Conservation (phyloP, 805 yeast genomes). For the Wickerhamomyces mucosus region DNA sequence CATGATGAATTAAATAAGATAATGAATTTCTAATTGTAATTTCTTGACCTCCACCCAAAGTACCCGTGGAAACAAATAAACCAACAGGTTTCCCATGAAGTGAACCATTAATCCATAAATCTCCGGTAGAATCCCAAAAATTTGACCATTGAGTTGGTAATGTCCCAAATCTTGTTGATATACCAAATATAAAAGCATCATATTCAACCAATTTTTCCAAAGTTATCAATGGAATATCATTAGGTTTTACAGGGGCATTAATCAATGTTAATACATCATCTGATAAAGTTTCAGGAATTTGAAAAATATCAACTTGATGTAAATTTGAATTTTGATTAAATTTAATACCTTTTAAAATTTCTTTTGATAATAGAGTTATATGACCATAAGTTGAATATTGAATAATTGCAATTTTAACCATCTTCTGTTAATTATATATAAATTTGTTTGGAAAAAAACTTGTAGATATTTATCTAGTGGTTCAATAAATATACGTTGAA, state of each 20-base stretch:
- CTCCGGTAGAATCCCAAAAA: conserved; percentile 72
- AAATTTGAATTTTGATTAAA: conserved; percentile 46
- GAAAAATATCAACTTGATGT: conserved; percentile 59
- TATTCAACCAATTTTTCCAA: conserved; percentile 46
- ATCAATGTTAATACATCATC: conserved; percentile 45
- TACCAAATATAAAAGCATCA: conserved; percentile 79
- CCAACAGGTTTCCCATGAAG: conserved; percentile 68
- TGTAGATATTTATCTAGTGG: neutral
- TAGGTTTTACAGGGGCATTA: conserved; percentile 58
- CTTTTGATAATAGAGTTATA: conserved; percentile 55
- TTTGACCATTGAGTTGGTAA: conserved; percentile 66
- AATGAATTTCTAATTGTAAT: conserved; percentile 48
- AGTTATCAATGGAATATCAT: conserved; percentile 55
- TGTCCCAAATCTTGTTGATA: conserved; percentile 81
- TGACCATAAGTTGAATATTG: conserved; percentile 78
- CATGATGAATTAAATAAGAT: conserved; percentile 61
- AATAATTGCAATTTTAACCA: conserved; percentile 23
- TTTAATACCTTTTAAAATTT: conserved; percentile 58
- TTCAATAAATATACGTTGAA: neutral
- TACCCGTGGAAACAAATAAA: conserved; percentile 59
- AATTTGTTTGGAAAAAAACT: neutral
- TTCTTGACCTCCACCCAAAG: conserved; percentile 76
- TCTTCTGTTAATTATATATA: conserved; percentile 1
- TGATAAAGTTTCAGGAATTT: conserved; percentile 68
- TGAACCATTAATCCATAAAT: conserved; percentile 62